phyloP scores from a whole-genome alignment of 148 eudicot species.

The Rhododendron griersonianum region DNA sequence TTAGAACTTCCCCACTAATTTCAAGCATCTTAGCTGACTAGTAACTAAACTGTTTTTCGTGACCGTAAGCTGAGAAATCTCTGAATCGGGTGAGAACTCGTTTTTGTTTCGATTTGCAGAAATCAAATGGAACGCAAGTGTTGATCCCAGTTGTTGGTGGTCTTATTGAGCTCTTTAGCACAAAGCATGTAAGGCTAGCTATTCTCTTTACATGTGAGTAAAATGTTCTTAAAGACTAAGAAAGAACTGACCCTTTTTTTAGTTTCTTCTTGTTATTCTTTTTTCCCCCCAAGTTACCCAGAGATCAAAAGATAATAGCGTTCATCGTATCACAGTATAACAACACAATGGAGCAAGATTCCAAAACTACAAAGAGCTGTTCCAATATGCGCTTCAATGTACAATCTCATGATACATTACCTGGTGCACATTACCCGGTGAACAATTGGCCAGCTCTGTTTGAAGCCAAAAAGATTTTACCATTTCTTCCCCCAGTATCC shows the following conservation, averaged over 20 bases:
- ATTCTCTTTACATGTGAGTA: not conserved
- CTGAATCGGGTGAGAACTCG: not conserved
- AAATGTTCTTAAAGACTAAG: not conserved
- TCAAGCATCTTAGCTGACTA: not conserved
- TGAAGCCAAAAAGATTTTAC: slow-evolving; percentile 7
- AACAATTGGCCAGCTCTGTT: slow-evolving; percentile 17
- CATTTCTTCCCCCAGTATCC: slow-evolving; percentile 15
- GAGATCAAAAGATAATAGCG: slow-evolving; percentile 49
- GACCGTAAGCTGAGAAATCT: not conserved
- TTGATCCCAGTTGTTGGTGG: slow-evolving; percentile 76
- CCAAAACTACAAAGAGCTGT: slow-evolving; percentile 16
- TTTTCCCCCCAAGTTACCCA: slow-evolving; percentile 33
- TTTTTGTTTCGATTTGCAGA: slow-evolving; percentile 27
- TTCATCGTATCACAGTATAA: slow-evolving; percentile 33
- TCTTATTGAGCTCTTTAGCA: slow-evolving; percentile 69
- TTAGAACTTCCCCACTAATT: not conserved
- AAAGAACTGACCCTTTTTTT: not conserved
- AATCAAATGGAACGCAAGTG: slow-evolving; percentile 51
- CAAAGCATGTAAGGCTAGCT: slow-evolving; percentile 47
- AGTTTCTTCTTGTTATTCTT: not conserved
- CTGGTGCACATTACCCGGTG: slow-evolving; percentile 1
- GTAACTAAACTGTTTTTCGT: not conserved
- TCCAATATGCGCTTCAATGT: slow-evolving; percentile 21
- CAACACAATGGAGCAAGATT: slow-evolving; percentile 22
- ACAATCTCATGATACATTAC: slow-evolving; percentile 11